phyloP scores from a whole-genome alignment of 768 basidiomycete genomes.

The Sarcomyxa edulis region DNA sequence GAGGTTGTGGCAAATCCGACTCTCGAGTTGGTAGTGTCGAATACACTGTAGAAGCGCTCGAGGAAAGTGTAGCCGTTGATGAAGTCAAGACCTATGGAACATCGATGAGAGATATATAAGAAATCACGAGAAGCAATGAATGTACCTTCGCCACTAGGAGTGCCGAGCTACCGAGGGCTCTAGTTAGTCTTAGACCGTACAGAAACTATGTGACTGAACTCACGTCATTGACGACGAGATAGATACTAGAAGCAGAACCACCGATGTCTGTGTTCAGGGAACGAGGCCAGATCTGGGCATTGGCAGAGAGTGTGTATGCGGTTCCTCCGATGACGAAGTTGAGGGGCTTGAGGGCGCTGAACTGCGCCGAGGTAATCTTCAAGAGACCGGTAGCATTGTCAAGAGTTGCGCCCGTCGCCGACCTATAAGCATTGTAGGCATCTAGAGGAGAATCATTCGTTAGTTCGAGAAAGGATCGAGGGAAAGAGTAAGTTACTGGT shows the following conservation, averaged over 20 bases:
- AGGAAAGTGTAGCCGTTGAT: conserved; percentile 12
- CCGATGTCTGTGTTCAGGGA: conserved; percentile 39
- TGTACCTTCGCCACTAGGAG: too few species aligned
- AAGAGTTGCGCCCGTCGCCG: conserved; percentile 37
- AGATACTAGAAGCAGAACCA: conserved; percentile 27
- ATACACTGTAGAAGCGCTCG: conserved; percentile 40
- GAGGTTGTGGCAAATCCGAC: conserved; percentile 36
- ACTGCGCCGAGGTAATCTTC: conserved; percentile 45
- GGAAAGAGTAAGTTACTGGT: not conserved
- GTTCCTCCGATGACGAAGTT: conserved; percentile 46
- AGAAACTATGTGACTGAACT: too few species aligned
- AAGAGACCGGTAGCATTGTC: conserved; percentile 44
- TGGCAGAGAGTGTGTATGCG: conserved; percentile 33
- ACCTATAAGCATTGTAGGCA: conserved; percentile 37
- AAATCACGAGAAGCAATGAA: too few species aligned
- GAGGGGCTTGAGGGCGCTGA: conserved; percentile 44
- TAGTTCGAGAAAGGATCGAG: not conserved
- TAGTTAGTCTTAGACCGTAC: too few species aligned
- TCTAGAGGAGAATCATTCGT: conserved; percentile 7
- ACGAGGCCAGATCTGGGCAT: conserved; percentile 30
- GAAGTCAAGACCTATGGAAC: not conserved
- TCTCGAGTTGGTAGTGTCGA: conserved; percentile 28
- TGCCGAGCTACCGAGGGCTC: too few species aligned
- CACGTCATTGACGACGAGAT: conserved; percentile 28
- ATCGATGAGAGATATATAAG: not conserved